Percentiles rank a stretch among this genome's conserved stretches.
Evolutionary conservation across 2,329 filamentous ascomycete genomes (phyloP).

Genomic region (Ascochyta koolunga): DNA sequence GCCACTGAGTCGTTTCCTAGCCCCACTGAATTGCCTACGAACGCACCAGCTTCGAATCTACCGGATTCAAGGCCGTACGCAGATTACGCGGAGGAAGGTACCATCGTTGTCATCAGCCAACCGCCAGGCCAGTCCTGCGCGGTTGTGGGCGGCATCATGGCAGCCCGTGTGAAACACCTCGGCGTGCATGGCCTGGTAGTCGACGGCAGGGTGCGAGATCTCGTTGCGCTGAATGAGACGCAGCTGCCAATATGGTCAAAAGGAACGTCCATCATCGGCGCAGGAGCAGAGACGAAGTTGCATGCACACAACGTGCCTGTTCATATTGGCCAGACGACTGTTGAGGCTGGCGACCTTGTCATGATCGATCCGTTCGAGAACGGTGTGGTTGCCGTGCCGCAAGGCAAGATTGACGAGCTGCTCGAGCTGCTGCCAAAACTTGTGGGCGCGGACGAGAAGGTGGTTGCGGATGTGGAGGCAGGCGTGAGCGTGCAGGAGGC

Average conservation of each 20-base stretch:
- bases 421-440: slow-evolving; percentile 61
- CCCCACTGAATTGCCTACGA: slow-evolving; percentile 41
- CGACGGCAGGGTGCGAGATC: slow-evolving; percentile 70
- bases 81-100: slow-evolving; percentile 65
- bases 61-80: slow-evolving; percentile 65
- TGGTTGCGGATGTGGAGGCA: slow-evolving; percentile 63
- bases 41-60: slow-evolving; percentile 38
- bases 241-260: slow-evolving; percentile 65
- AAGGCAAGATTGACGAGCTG: slow-evolving; percentile 64
- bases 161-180: slow-evolving; percentile 68
- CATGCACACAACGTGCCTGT: slow-evolving; percentile 58
- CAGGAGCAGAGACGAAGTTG: slow-evolving; percentile 62
- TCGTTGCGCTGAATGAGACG: slow-evolving; percentile 63
- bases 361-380: slow-evolving; percentile 71
- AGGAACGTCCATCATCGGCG: slow-evolving; percentile 64
- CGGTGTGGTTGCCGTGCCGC: slow-evolving; percentile 72
- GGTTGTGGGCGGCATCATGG: slow-evolving; percentile 79
- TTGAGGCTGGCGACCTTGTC: slow-evolving; percentile 65
- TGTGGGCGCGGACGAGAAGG: slow-evolving; percentile 51
- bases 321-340: slow-evolving; percentile 44
- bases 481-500: slow-evolving; percentile 70
- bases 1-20: slow-evolving; percentile 49
- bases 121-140: slow-evolving; percentile 70
- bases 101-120: slow-evolving; percentile 71
- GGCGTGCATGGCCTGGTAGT: slow-evolving; percentile 69